These are phyloP conservation scores for Akanthomyces dipterigenus DNA, from an alignment of 2,329 filamentous ascomycete genomes.

Conservation along the genomic window DNA sequence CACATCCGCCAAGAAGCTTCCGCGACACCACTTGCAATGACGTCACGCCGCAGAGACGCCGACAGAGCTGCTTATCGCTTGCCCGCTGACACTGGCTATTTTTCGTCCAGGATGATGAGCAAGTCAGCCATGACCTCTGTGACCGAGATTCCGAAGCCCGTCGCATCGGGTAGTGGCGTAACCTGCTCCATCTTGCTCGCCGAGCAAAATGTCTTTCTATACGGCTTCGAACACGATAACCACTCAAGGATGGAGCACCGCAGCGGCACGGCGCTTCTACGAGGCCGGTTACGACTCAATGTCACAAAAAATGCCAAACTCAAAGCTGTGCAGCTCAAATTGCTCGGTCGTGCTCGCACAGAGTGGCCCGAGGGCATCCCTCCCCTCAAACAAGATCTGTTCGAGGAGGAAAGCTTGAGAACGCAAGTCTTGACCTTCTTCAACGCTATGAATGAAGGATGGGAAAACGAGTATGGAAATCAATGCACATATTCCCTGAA, in stretches of 20 bases:
- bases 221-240: slow-evolving; percentile 69
- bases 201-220: slow-evolving; percentile 73
- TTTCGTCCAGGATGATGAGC: slow-evolving; percentile 30
- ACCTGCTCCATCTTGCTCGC: slow-evolving; percentile 67
- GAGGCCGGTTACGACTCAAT: slow-evolving; percentile 74
- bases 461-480: slow-evolving; percentile 57
- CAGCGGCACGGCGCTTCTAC: slow-evolving; percentile 74
- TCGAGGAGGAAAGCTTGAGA: slow-evolving; percentile 78
- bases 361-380: slow-evolving; percentile 97
- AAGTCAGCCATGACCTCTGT: slow-evolving; percentile 48
- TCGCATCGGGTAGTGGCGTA: slow-evolving; percentile 72
- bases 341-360: slow-evolving; percentile 77
- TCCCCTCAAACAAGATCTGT: slow-evolving; percentile 74
- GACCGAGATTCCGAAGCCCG: slow-evolving; percentile 59
- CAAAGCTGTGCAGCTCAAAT: slow-evolving; percentile 81
- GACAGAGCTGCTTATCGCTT: slow-evolving; percentile 1
- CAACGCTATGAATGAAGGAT: slow-evolving; percentile 62
- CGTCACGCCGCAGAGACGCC: neutral
- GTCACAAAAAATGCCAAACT: slow-evolving; percentile 89
- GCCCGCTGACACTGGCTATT: neutral
- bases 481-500: slow-evolving; percentile 51
- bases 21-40: neutral
- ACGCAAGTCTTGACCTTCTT: slow-evolving; percentile 91
- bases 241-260: slow-evolving; percentile 42
- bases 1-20: neutral